phyloP scores from a whole-genome alignment of 2,329 filamentous ascomycete genomes.

The Ascochyta clinopodiicola region DNA sequence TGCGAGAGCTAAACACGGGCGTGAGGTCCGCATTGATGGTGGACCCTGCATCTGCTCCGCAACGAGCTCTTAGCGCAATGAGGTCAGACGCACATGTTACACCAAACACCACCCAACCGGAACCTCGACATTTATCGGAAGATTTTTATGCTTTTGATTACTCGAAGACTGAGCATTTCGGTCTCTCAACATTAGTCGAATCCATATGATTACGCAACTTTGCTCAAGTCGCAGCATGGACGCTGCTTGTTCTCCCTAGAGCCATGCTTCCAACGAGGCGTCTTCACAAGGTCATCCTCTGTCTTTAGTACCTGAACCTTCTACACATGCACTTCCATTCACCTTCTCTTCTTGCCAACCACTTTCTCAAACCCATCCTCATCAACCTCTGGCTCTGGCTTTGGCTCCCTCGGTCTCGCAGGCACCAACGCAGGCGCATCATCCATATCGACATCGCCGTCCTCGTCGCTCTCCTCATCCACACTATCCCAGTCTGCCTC shows the following conservation, averaged over 20 bases:
- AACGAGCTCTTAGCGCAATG: slow-evolving; percentile 19
- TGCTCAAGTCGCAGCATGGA: not conserved
- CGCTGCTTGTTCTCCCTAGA: not conserved
- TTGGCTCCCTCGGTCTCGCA: slow-evolving; percentile 41
- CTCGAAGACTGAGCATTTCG: not conserved
- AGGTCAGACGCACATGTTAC: slow-evolving; percentile 20
- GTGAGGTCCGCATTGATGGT: slow-evolving; percentile 13
- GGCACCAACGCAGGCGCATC: slow-evolving; percentile 47
- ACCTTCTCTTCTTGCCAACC: slow-evolving; percentile 49
- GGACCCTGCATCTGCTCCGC: slow-evolving; percentile 25
- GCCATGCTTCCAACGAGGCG: not conserved
- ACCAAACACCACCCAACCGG: not conserved
- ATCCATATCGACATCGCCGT: slow-evolving; percentile 45
- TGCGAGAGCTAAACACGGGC: slow-evolving; percentile 18
- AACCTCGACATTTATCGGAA: too few relatives aligned
- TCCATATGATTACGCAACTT: not conserved
- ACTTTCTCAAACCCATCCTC: slow-evolving; percentile 54
- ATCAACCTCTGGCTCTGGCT: slow-evolving; percentile 48
- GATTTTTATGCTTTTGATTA: not conserved
- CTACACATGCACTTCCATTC: slow-evolving; percentile 12
- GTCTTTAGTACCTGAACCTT: not conserved
- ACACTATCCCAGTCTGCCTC: slow-evolving; percentile 47
- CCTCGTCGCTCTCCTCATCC: slow-evolving; percentile 61
- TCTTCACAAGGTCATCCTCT: not conserved
- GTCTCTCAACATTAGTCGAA: not conserved